Evolutionary conservation across 2,329 filamentous ascomycete species (phyloP).

Genomic region (Sporothrix variecibatus): DNA sequence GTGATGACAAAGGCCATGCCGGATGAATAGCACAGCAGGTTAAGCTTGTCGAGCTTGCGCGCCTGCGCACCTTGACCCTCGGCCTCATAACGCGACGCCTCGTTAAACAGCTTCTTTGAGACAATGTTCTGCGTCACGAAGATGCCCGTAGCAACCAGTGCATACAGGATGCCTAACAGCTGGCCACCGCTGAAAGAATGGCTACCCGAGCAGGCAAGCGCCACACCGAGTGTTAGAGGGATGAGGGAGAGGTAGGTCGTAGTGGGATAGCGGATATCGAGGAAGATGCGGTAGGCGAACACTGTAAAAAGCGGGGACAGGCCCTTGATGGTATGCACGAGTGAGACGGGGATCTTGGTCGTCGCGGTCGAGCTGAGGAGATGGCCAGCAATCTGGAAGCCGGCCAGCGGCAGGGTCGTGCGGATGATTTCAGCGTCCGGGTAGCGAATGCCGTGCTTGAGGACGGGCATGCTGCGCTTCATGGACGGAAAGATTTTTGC

Average conservation of each 20-base stretch:
- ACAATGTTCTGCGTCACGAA: slow-evolving; percentile 99
- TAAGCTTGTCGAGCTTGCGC: slow-evolving; percentile 92
- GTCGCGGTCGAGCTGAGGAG: slow-evolving; percentile 93
- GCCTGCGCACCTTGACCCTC: slow-evolving; percentile 64
- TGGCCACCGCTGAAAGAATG: slow-evolving; percentile 71
- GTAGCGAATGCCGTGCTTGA: slow-evolving; percentile 79
- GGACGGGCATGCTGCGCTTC: slow-evolving; percentile 70
- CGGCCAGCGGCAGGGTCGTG: slow-evolving; percentile 86
- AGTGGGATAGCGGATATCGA: slow-evolving; percentile 81
- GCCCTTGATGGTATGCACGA: slow-evolving; percentile 98
- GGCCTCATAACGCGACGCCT: slow-evolving; percentile 80
- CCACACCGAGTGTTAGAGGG: slow-evolving; percentile 91
- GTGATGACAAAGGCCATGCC: slow-evolving; percentile 88
- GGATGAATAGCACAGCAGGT: slow-evolving; percentile 95
- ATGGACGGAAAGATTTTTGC: slow-evolving; percentile 72
- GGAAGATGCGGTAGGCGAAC: slow-evolving; percentile 84
- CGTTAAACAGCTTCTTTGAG: slow-evolving; percentile 96
- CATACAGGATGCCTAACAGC: slow-evolving; percentile 84
- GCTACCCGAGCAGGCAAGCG: slow-evolving; percentile 91
- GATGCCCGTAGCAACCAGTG: slow-evolving; percentile 84
- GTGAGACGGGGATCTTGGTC: slow-evolving; percentile 89
- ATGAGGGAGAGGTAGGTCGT: slow-evolving; percentile 87
- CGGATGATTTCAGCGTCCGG: slow-evolving; percentile 80
- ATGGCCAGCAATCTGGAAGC: slow-evolving; percentile 92
- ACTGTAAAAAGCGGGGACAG: slow-evolving; percentile 95